phyloP scores from a whole-genome alignment of 2,329 filamentous ascomycete genomes.

The Teratosphaeria viscida region DNA sequence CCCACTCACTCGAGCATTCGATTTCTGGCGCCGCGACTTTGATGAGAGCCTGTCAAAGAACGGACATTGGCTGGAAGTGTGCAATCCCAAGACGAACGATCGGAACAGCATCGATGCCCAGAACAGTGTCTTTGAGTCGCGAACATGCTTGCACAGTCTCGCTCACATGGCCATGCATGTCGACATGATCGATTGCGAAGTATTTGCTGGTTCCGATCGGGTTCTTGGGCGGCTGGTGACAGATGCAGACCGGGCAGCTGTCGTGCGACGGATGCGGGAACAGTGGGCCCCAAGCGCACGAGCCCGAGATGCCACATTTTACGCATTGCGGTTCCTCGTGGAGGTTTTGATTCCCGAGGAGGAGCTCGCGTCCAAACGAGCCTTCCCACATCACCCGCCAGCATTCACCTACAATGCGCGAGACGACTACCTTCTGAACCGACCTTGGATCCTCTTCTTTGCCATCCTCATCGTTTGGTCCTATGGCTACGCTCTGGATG shows the following conservation, averaged over 20 bases:
- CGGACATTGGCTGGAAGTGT: constrained; percentile 25
- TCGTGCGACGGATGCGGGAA: constrained; percentile 74
- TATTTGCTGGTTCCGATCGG: constrained; percentile 79
- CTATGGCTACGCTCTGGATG: constrained; percentile 85
- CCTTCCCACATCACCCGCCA: constrained; percentile 22
- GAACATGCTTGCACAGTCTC: constrained; percentile 81
- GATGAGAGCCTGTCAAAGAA: constrained; percentile 64
- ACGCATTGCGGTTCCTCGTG: constrained; percentile 77
- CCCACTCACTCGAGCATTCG: constrained; percentile 76
- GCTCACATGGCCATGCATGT: constrained; percentile 98
- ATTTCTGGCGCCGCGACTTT: constrained; percentile 88
- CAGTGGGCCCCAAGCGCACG: constrained; percentile 80
- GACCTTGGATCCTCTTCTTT: constrained; percentile 93
- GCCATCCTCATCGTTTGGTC: constrained; percentile 88
- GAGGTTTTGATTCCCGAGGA: constrained; percentile 63
- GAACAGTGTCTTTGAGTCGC: constrained; percentile 72
- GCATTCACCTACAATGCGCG: constrained; percentile 60
- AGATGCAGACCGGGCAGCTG: constrained; percentile 66
- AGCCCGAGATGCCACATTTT: constrained; percentile 83
- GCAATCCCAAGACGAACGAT: constrained; percentile 21
- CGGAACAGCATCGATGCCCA: constrained; percentile 34
- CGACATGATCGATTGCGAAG: constrained; percentile 94
- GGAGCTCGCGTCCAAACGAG: constrained; percentile 24
- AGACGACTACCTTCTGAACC: constrained; percentile 80
- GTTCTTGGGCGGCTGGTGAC: constrained; percentile 80